A percentile compares a stretch with the other conserved stretches of the same genome.
Conservation (phyloP, 352 stramenopile species). For the Phytophthora sp. region DNA sequence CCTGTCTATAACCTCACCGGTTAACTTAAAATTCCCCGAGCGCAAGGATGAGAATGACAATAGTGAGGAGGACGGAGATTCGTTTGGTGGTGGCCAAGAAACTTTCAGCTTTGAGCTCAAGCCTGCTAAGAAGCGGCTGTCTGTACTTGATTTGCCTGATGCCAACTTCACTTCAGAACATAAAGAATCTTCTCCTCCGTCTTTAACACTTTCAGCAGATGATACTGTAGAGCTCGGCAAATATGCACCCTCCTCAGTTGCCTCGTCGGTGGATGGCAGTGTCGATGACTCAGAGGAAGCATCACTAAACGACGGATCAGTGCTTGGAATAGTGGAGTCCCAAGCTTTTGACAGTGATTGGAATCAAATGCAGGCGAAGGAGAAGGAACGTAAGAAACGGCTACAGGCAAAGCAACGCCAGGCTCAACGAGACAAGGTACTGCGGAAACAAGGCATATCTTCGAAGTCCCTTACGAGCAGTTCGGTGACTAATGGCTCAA, state of each 20-base stretch:
- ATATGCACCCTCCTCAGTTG: constrained; percentile 22
- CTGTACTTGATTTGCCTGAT: constrained; percentile 1
- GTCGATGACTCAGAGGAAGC: constrained; percentile 19
- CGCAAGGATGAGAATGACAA: constrained; percentile 8
- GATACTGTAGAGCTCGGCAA: constrained; percentile 35
- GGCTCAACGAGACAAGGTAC: constrained; percentile 75
- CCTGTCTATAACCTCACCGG: constrained; percentile 8
- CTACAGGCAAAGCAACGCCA: constrained; percentile 78
- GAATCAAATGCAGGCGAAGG: constrained; percentile 75
- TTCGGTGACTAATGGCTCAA: constrained; percentile 12
- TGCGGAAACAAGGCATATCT: constrained; percentile 60
- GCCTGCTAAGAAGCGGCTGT: constrained; percentile 23
- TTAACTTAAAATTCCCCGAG: background rate
- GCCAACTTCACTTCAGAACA: background rate
- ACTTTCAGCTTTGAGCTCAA: constrained; percentile 70
- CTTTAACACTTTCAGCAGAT: constrained; percentile 12
- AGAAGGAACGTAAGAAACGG: constrained; percentile 74
- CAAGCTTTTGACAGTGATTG: constrained; percentile 62
- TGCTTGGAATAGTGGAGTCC: constrained; percentile 22
- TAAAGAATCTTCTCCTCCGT: constrained; percentile 9
- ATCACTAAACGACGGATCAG: constrained; percentile 5
- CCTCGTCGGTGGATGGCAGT: constrained; percentile 27
- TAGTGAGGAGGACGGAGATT: constrained; percentile 16
- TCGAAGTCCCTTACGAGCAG: constrained; percentile 27
- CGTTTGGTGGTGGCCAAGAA: constrained; percentile 4